These are phyloP conservation scores for Ceratorhiza oryzae-sativae DNA, from an alignment of 1,284 basidiomycete genomes.

Conservation along the genomic window DNA sequence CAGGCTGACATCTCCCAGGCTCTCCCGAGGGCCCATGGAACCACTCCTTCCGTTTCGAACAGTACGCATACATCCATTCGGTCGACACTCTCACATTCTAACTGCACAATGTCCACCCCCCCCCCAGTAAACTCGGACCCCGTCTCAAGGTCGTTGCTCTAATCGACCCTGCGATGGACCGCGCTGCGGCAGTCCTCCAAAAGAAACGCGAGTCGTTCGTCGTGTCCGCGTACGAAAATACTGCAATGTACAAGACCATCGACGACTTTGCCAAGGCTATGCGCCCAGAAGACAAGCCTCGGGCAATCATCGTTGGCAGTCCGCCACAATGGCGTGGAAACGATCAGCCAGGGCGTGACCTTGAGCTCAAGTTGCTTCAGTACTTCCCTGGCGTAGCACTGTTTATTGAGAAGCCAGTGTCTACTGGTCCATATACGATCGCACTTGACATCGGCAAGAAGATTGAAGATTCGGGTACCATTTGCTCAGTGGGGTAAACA, in stretches of 20 bases:
- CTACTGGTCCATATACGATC: constrained; percentile 73
- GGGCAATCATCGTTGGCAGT: constrained; percentile 87
- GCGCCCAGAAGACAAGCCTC: constrained; percentile 56
- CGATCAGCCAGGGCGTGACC: constrained; percentile 77
- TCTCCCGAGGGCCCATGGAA: constrained; percentile 91
- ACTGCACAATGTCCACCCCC: constrained; percentile 41
- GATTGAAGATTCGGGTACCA: constrained; percentile 69
- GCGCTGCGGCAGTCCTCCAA: constrained; percentile 80
- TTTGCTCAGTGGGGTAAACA: constrained; percentile 88
- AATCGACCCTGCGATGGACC: constrained; percentile 88
- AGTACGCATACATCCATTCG: constrained; percentile 58
- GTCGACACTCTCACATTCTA: not conserved
- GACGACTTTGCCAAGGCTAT: constrained; percentile 81
- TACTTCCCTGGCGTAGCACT: constrained; percentile 89
- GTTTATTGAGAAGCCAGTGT: constrained; percentile 95
- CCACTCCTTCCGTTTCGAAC: constrained; percentile 94
- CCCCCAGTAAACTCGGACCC: constrained; percentile 86
- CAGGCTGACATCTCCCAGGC: constrained; percentile 54
- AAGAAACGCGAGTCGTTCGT: constrained; percentile 96
- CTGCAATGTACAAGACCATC: constrained; percentile 85
- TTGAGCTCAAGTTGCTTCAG: constrained; percentile 90
- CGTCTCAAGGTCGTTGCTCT: constrained; percentile 95
- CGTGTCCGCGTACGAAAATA: constrained; percentile 90
- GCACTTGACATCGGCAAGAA: constrained; percentile 58
- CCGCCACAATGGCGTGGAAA: constrained; percentile 94